phyloP scores from a whole-genome alignment of 2,329 filamentous ascomycete species.

The Tolypocladium tropicale region DNA sequence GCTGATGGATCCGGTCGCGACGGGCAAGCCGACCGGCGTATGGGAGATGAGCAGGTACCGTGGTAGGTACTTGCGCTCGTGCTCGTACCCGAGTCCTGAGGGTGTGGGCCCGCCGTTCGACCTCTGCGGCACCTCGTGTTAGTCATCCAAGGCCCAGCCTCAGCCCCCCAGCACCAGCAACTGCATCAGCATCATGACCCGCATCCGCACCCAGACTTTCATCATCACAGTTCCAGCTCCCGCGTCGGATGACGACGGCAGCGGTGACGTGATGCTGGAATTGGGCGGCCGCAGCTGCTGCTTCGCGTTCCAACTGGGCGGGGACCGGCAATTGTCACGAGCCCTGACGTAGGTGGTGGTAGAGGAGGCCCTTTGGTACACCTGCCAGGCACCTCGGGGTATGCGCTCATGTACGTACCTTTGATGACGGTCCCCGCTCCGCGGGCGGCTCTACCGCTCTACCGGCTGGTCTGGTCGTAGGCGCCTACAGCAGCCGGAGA shows the following conservation, averaged over 20 bases:
- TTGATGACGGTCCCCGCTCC: too few species aligned
- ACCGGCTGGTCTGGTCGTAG: too few species aligned
- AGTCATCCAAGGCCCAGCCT: too few species aligned
- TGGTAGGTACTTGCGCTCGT: too few species aligned
- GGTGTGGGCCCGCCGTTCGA: neutral
- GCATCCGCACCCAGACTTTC: too few species aligned
- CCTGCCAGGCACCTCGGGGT: too few species aligned
- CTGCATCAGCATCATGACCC: too few species aligned
- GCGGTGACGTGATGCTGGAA: neutral
- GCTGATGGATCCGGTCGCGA: neutral
- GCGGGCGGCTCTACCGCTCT: too few species aligned
- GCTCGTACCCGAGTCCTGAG: too few species aligned
- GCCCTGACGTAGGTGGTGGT: neutral
- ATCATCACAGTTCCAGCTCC: neutral
- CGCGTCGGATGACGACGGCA: neutral
- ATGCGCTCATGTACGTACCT: neutral
- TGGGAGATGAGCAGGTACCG: too few species aligned
- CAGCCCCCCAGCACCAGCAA: neutral
- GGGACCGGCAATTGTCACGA: neutral
- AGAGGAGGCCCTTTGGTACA: too few species aligned
- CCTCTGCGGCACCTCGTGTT: neutral
- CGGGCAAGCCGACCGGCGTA: neutral
- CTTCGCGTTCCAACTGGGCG: neutral
- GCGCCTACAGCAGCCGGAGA: neutral
- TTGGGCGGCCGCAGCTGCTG: neutral